These are phyloP conservation scores for Colletotrichum neosansevieriae DNA, from an alignment of 2,329 filamentous ascomycete genomes.

Conservation along the genomic window DNA sequence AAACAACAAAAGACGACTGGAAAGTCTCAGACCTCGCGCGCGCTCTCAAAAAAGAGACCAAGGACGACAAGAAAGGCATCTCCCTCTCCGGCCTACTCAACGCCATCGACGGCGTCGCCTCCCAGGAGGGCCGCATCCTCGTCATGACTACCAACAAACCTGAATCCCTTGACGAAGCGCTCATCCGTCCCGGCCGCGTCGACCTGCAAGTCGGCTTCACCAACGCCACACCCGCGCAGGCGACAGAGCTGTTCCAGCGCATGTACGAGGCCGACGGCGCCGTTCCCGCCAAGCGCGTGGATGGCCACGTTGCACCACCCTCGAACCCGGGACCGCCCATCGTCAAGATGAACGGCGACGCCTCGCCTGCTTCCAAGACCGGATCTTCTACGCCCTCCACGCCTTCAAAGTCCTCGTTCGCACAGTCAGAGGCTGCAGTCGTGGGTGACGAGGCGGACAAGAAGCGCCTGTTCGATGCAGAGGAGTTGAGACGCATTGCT, in stretches of 20 bases:
- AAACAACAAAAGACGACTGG: constrained; percentile 45
- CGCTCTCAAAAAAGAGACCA: constrained; percentile 54
- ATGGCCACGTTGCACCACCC: constrained; percentile 29
- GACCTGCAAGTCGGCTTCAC: constrained; percentile 43
- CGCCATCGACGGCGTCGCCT: constrained; percentile 84
- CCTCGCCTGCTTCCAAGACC: constrained; percentile 6
- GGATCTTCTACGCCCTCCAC: constrained; percentile 8
- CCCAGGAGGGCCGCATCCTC: constrained; percentile 81
- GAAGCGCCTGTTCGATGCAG: constrained; percentile 40
- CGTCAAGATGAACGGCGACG: constrained; percentile 25
- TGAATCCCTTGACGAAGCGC: constrained; percentile 77
- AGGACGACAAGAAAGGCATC: constrained; percentile 64
- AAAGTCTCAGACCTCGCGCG: constrained; percentile 57
- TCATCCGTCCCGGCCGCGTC: constrained; percentile 72
- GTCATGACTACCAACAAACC: constrained; percentile 87
- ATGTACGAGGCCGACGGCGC: constrained; percentile 66
- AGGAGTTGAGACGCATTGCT: constrained; percentile 60
- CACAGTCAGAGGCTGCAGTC: not conserved
- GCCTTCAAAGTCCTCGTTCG: not conserved
- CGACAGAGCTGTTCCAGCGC: constrained; percentile 68
- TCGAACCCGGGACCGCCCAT: constrained; percentile 21
- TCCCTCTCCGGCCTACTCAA: constrained; percentile 85
- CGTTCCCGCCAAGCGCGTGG: constrained; percentile 29
- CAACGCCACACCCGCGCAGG: constrained; percentile 56
- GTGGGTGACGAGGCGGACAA: constrained; percentile 21